Base-by-base conservation (phyloP, 2,329 filamentous ascomycete species). In the Hirsutella rhossiliensis region DNA sequence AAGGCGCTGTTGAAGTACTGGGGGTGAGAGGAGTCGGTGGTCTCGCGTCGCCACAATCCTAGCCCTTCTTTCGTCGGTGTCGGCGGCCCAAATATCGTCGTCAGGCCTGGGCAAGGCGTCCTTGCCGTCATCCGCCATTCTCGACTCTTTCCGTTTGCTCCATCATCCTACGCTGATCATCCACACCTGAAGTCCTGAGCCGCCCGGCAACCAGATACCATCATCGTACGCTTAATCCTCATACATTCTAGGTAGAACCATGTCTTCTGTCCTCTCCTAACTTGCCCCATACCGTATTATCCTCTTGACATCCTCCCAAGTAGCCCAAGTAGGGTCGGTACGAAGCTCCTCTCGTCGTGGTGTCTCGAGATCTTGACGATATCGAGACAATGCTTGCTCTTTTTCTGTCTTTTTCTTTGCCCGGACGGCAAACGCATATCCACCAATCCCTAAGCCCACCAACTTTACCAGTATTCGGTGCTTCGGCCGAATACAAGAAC, bases 81-180 rank as follows among this genome's bases (percentile, higher is more conserved):
- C 13, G 17, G 11, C 34, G 18, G 17, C 9, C 4, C 17, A 11
- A n/a, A 36, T 15, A 17, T 40, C 37, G 37, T 40, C 30, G 49
- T 73, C 66, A 71, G 71, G 4, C 41, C 29, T 18, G 31, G 30
- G n/a, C n/a, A n/a, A n/a, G n/a, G n/a, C 15, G 34, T 11, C n/a
- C 34, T 37, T 19, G 34, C 34, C 38, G 28, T 37, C 44, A 34
- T 28, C 45, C 34, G 34, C 42, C 44, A 19, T 30, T 34, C 13
- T 39, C 32, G 23, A 23, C 45, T 45, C 18, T 38, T 19, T 15
- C 45, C 34, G 20, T n/a, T 30, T 31, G 36, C 28, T 43, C 41
- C 45, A 40, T 31, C 31, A 31, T 46, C 45, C 45, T 46, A 46
- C 45, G 45, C 45, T 46, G 15, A 27, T 44, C 42, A 43, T 44